These are phyloP conservation scores for Wickerhamiella dianesei DNA, from an alignment of 805 yeast genomes.

Conservation along the genomic window DNA sequence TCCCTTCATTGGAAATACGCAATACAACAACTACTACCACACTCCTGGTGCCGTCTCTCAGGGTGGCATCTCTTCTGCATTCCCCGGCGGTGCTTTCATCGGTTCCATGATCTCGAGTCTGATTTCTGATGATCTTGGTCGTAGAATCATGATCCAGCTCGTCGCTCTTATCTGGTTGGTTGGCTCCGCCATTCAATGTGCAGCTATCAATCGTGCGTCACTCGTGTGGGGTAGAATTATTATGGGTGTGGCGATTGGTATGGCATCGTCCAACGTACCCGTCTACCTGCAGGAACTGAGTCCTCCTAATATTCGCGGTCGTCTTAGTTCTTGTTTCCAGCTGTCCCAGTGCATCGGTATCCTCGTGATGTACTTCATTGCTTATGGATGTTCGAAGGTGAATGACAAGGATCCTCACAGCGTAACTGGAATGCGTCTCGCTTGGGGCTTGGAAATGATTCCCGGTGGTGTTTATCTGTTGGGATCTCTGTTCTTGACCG, in stretches of 20 bases:
- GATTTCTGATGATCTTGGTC: constrained; percentile 40
- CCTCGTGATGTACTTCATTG: constrained; percentile 52
- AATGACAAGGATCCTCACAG: constrained; percentile 20
- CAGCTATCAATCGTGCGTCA: constrained; percentile 28
- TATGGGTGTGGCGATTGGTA: constrained; percentile 63
- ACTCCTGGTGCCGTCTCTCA: constrained; percentile 40
- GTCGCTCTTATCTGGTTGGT: constrained; percentile 34
- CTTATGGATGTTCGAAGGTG: constrained; percentile 27
- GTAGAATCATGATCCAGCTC: constrained; percentile 26
- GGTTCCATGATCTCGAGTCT: constrained; percentile 42
- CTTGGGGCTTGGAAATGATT: constrained; percentile 55
- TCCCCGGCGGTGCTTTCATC: constrained; percentile 52
- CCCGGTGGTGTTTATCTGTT: constrained; percentile 47
- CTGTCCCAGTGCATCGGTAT: constrained; percentile 61
- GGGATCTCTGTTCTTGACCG: constrained; percentile 63
- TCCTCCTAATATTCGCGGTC: constrained; percentile 44
- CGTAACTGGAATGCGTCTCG: constrained; percentile 56
- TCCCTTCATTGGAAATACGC: constrained; percentile 43
- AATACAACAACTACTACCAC: constrained; percentile 37
- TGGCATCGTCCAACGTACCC: constrained; percentile 55
- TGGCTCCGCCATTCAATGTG: constrained; percentile 40
- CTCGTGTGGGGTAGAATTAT: constrained; percentile 39
- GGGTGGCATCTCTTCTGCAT: constrained; percentile 51
- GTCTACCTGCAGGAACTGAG: constrained; percentile 41
- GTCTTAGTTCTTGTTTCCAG: constrained; percentile 63